phyloP scores from a whole-genome alignment of 225 moss, liverwort and hornwort species.

The Bryum argenteum region DNA sequence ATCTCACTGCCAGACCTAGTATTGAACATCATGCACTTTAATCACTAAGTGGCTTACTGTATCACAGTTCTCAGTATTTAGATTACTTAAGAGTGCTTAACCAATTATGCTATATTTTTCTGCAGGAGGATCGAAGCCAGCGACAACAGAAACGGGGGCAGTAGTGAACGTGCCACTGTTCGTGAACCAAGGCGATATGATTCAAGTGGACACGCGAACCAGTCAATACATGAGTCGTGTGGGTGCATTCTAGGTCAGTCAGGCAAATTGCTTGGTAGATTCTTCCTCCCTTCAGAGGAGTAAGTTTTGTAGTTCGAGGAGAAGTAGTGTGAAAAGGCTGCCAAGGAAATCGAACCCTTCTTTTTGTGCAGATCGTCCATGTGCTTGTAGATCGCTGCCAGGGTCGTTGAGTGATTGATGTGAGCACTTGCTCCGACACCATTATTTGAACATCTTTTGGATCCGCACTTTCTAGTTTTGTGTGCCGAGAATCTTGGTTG shows the following conservation, averaged over 20 bases:
- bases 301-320: slow-evolving; percentile 38
- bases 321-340: not conserved
- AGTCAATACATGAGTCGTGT: slow-evolving; percentile 75
- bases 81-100: too few species aligned
- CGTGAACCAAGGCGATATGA: slow-evolving; percentile 75
- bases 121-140: slow-evolving; percentile 84
- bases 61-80: not conserved
- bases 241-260: slow-evolving; percentile 23
- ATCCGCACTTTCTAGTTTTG: not conserved
- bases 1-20: too few species aligned
- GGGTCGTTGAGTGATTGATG: not conserved
- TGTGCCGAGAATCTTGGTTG: not conserved
- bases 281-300: slow-evolving; percentile 26
- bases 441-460: not conserved
- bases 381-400: slow-evolving; percentile 8
- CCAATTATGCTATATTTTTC: not conserved
- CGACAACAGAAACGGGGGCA: slow-evolving; percentile 86
- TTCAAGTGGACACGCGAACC: slow-evolving; percentile 85
- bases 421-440: slow-evolving; percentile 10
- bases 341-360: slow-evolving; percentile 7
- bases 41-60: not conserved
- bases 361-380: slow-evolving; percentile 8
- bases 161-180: slow-evolving; percentile 80
- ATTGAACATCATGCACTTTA: too few species aligned
- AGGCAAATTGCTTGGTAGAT: slow-evolving; percentile 16